Evolutionary conservation across 1,284 basidiomycete species (phyloP).

Genomic region (Polyporus tsugae): DNA sequence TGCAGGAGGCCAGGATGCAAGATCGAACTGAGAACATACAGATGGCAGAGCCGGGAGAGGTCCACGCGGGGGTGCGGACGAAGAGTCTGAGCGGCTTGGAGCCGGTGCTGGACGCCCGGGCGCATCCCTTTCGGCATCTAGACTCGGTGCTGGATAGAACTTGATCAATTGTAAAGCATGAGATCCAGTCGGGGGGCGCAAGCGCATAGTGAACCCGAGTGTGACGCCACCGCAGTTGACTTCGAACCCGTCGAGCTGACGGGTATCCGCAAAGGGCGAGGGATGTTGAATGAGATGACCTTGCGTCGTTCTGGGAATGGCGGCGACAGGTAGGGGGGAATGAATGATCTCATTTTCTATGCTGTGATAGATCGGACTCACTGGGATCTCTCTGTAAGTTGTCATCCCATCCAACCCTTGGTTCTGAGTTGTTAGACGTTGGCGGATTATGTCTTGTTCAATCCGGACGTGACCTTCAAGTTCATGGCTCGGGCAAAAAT

Average conservation of each 20-base stretch:
- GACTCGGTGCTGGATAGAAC: background rate
- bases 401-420: too few species aligned
- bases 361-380: too few species aligned
- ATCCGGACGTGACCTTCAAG: too few species aligned
- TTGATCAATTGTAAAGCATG: background rate
- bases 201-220: background rate
- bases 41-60: background rate
- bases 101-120: background rate
- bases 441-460: too few species aligned
- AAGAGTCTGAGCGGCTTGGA: background rate
- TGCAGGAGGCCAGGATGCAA: background rate
- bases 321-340: too few species aligned
- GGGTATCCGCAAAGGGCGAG: background rate
- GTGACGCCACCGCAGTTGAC: background rate
- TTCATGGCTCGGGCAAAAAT: too few species aligned
- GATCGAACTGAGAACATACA: background rate
- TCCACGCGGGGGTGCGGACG: background rate
- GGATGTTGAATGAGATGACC: background rate
- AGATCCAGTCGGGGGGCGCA: background rate
- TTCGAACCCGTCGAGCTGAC: background rate
- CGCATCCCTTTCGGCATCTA: background rate
- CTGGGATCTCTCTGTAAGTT: too few species aligned
- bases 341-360: too few species aligned
- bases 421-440: too few species aligned
- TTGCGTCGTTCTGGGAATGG: too few species aligned